Percentiles rank a stretch among this genome's conserved stretches.
Conservation (phyloP, 495 filamentous ascomycete genomes). For the Amphirosellinia nigrospora region DNA sequence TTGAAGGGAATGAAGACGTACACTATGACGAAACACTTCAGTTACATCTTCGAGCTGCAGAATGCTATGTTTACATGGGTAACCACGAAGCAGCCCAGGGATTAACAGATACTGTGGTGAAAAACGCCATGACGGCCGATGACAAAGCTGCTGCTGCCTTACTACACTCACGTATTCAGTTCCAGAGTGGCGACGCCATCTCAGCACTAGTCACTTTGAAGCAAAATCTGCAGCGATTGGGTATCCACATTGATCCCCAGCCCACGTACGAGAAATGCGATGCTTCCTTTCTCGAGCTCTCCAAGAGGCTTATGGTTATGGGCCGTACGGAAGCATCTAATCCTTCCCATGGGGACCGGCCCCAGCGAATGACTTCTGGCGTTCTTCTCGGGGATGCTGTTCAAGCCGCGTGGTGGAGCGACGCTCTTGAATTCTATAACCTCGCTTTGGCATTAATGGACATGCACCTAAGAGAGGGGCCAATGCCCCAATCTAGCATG, state of each 20-base stretch:
- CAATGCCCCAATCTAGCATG: conserved; percentile 76
- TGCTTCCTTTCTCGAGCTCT: conserved; percentile 66
- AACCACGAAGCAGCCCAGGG: conserved; percentile 66
- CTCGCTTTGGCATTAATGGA: conserved; percentile 74
- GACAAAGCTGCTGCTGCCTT: conserved; percentile 83
- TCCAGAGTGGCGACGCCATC: conserved; percentile 71
- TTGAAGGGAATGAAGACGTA: conserved; percentile 69
- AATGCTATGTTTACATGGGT: conserved; percentile 78
- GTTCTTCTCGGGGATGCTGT: conserved; percentile 78
- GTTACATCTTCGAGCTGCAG: conserved; percentile 76
- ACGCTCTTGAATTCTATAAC: conserved; percentile 76
- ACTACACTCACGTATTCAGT: conserved; percentile 75
- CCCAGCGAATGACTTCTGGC: conserved; percentile 67
- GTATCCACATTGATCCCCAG: conserved; percentile 65
- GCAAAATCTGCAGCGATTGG: conserved; percentile 70
- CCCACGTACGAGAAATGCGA: conserved; percentile 80
- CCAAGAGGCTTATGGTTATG: conserved; percentile 62
- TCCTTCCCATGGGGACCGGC: conserved; percentile 58
- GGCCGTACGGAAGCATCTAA: conserved; percentile 61
- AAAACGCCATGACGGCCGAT: conserved; percentile 66
- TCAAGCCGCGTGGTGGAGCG: conserved; percentile 83
- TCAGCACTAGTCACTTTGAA: conserved; percentile 72
- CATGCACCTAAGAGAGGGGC: conserved; percentile 67
- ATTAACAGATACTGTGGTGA: conserved; percentile 68
- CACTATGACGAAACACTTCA: conserved; percentile 84